Base-by-base conservation (phyloP, 148 eudicot species). In the Euryodendron excelsum region DNA sequence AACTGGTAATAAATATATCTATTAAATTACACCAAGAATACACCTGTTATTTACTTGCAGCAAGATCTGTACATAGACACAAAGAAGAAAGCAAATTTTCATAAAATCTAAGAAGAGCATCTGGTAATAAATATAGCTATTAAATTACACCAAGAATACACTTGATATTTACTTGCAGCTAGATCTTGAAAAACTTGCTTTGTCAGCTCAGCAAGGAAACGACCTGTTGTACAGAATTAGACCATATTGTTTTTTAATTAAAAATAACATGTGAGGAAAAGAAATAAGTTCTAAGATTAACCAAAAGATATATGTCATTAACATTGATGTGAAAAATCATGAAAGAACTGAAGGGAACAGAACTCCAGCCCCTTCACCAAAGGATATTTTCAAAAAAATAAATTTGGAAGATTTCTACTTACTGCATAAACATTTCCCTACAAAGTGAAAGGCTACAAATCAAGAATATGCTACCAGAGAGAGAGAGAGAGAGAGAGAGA, bases 81-180 rank as follows among this genome's bases (percentile, higher is more conserved):
- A 41, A 44, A 4, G 28, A 52, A 37, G 53, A 65, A 73, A 36
- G 33, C 45, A 20, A 55, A 50, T 66, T 37, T 13, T 30, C 23
- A 44, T 53, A 2, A 30, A 8, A 27, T 66, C 4, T 66, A 72
- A 65, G n/a, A n/a, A n/a, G 45, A 73, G 15, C 45, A 77, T 50
- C 30, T 72, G 37, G 27, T 30, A 61, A n/a, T 20, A 20, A 34
- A 45, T 17, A 37, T 7, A 74, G 7, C 6, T 9, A 76, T 76
- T 37, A 18, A 48, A 3, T 4, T 5, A 37, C 5, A 45, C 33
- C 34, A 72, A 63, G 74, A 68, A 62, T 83, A 36, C 80, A 96
- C 99, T 90, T 96, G 99, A 88, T 93, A 96, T 91, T 96, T 96
- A 85, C 99, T 96, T 50, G 98, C 91, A 8, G 52, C 90, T 75